Percentiles rank a stretch among this genome's conserved stretches.
Conservation (phyloP, 805 yeast species). For the Candida argentea region DNA sequence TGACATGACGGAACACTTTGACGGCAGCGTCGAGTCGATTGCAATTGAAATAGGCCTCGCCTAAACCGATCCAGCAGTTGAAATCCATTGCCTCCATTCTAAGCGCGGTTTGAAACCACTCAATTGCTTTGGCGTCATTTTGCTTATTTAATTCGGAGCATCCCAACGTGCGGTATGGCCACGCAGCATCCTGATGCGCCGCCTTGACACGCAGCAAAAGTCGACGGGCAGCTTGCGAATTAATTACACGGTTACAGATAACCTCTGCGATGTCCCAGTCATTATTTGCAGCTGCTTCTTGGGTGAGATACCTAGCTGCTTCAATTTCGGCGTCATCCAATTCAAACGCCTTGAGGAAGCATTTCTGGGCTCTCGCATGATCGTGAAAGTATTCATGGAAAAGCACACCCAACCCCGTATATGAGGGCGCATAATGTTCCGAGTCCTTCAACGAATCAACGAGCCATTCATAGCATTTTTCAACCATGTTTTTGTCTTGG, state of each 20-base stretch:
- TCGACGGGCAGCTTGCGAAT: constrained; percentile 51
- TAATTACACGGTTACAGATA: constrained; percentile 55
- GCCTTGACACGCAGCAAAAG: constrained; percentile 23
- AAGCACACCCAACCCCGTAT: constrained; percentile 70
- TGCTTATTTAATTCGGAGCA: constrained; percentile 62
- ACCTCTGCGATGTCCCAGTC: constrained; percentile 86
- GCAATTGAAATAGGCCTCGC: constrained; percentile 83
- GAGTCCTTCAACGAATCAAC: constrained; percentile 54
- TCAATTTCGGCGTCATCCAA: constrained; percentile 63
- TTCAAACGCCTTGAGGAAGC: constrained; percentile 85
- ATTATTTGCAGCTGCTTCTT: constrained; percentile 49
- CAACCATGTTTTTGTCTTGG: constrained; percentile 14
- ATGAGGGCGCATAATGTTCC: constrained; percentile 66
- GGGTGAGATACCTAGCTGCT: constrained; percentile 67
- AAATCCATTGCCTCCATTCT: constrained; percentile 57
- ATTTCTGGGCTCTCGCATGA: constrained; percentile 61
- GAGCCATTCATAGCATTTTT: constrained; percentile 47
- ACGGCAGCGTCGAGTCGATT: constrained; percentile 83
- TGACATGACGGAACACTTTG: constrained; percentile 67
- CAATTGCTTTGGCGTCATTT: constrained; percentile 71
- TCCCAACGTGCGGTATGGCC: constrained; percentile 91
- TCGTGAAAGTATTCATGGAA: constrained; percentile 54
- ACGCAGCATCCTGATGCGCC: constrained; percentile 34
- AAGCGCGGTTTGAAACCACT: constrained; percentile 79
- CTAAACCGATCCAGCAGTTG: constrained; percentile 90